Evolutionary conservation across 2,329 filamentous ascomycete genomes (phyloP).

Genomic region (Chaetomiaceae sp.): DNA sequence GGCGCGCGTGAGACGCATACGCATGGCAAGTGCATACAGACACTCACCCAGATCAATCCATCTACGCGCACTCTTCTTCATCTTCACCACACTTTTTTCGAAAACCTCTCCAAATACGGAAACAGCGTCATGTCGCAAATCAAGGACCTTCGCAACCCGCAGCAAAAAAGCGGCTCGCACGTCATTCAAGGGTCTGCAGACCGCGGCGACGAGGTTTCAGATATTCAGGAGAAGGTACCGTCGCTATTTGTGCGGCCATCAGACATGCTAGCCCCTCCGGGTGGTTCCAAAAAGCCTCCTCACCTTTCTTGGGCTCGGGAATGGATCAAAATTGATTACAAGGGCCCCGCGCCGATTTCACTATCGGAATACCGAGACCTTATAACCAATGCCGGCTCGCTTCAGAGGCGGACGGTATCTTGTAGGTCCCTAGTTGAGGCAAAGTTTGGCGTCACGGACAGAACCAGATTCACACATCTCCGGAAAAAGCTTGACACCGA

Average conservation of each 20-base stretch:
- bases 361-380: conserved; percentile 1
- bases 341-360: conserved; percentile 35
- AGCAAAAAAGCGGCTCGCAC: no score
- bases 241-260: conserved; percentile 48
- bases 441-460: conserved; percentile 50
- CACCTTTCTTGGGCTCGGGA: conserved; percentile 52
- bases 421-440: conserved; percentile 47
- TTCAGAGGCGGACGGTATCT: conserved; percentile 21
- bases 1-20: no score
- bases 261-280: conserved; percentile 32
- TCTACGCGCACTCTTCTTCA: conserved; percentile 43
- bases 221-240: no score
- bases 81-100: conserved; percentile 48
- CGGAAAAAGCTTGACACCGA: conserved; percentile 54
- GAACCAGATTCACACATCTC: conserved; percentile 52
- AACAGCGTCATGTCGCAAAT: conserved; percentile 50
- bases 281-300: conserved; percentile 27
- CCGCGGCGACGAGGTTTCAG: no score
- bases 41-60: conserved; percentile 40
- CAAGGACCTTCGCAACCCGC: conserved; percentile 46
- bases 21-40: conserved; percentile 22
- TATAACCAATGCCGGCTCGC: neutral
- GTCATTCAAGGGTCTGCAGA: no score
- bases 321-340: conserved; percentile 55
- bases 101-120: conserved; percentile 46